phyloP scores from a whole-genome alignment of 768 basidiomycete species.

The Amanita thiersii region DNA sequence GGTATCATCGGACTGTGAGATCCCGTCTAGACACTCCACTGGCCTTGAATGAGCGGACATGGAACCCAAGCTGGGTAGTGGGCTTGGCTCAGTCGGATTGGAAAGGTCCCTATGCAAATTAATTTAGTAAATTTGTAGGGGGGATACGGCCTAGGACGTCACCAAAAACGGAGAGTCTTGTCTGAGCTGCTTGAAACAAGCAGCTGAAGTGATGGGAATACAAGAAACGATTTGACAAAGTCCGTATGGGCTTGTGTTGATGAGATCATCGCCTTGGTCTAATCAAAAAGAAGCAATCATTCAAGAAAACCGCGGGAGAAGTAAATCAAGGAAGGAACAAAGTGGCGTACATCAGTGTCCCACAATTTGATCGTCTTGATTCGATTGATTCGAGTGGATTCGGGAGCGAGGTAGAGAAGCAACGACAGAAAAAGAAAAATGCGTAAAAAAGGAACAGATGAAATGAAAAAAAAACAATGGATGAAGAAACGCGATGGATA shows the following conservation, averaged over 20 bases:
- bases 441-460: conserved; percentile 2
- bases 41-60: conserved; percentile 85
- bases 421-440: background rate
- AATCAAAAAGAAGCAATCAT: conserved; percentile 8
- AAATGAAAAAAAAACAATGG: background rate
- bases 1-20: conserved; percentile 32
- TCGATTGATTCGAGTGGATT: conserved; percentile 10
- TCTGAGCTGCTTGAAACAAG: conserved; percentile 88
- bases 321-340: conserved; percentile 4
- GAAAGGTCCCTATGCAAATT: conserved; percentile 54
- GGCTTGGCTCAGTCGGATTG: conserved; percentile 25
- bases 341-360: conserved; percentile 57
- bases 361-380: conserved; percentile 90
- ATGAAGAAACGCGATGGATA: conserved; percentile 16
- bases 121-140: background rate
- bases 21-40: conserved; percentile 69
- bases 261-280: conserved; percentile 68
- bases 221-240: conserved; percentile 81
- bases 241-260: conserved; percentile 77
- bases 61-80: conserved; percentile 50
- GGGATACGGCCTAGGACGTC: conserved; percentile 21
- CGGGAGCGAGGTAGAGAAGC: conserved; percentile 1
- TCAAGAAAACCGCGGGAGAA: background rate
- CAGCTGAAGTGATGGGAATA: conserved; percentile 56
- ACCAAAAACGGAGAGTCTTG: conserved; percentile 85